Conservation (phyloP, 805 yeast species). For the Pichia sporocuriosa region DNA sequence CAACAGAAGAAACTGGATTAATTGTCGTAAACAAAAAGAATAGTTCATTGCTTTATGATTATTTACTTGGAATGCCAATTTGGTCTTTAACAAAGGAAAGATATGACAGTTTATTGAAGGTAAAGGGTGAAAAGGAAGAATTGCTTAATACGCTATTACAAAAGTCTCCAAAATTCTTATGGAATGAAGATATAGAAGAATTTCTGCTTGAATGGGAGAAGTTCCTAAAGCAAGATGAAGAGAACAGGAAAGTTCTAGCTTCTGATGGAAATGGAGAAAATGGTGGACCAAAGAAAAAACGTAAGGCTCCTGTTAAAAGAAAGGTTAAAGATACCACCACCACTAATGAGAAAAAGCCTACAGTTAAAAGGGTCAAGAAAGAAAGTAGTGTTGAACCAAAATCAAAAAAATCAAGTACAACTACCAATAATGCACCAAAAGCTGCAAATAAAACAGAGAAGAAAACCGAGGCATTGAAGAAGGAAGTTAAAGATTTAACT, state of each 20-base stretch:
- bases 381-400: slow-evolving; percentile 18
- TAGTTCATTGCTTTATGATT: slow-evolving; percentile 66
- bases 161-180: slow-evolving; percentile 75
- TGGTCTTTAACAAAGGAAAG: slow-evolving; percentile 91
- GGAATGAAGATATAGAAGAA: slow-evolving; percentile 77
- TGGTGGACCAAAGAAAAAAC: slow-evolving; percentile 29
- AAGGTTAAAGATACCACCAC: neutral
- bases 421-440: slow-evolving; percentile 8
- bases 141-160: slow-evolving; percentile 63
- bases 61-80: slow-evolving; percentile 83
- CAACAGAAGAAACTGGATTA: slow-evolving; percentile 13
- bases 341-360: slow-evolving; percentile 32
- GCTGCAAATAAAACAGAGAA: slow-evolving; percentile 4
- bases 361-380: slow-evolving; percentile 34
- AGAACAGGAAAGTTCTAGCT: slow-evolving; percentile 45
- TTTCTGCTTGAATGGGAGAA: slow-evolving; percentile 61
- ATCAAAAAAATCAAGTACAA: slow-evolving; percentile 13
- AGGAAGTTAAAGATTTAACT: slow-evolving; percentile 13
- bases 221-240: slow-evolving; percentile 61
- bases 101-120: slow-evolving; percentile 70
- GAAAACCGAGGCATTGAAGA: slow-evolving; percentile 13
- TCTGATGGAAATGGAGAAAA: slow-evolving; percentile 39
- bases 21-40: slow-evolving; percentile 40
- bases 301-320: slow-evolving; percentile 36
- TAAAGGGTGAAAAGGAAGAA: slow-evolving; percentile 62